phyloP scores from a whole-genome alignment of 225 moss, liverwort and hornwort genomes.

The Anthoceros angustus region DNA sequence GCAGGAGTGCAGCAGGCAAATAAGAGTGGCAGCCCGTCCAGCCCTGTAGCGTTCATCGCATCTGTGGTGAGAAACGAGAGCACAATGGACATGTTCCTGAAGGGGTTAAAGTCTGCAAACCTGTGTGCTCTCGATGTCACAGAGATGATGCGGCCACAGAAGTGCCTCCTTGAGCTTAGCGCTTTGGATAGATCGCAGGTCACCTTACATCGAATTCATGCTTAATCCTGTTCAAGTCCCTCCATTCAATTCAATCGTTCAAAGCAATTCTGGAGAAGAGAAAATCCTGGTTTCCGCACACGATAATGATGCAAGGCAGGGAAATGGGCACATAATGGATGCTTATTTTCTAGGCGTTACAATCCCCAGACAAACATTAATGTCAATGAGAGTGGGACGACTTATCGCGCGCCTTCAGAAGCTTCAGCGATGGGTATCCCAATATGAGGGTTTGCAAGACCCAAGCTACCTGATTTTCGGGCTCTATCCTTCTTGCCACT shows the following conservation, averaged over 20 bases:
- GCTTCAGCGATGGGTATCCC: conserved; percentile 31
- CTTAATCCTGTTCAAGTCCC: not conserved
- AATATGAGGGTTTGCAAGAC: conserved; percentile 24
- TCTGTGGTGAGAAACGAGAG: not conserved
- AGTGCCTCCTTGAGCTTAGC: not conserved
- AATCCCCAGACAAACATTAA: too few relatives aligned
- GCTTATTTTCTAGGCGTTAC: too few relatives aligned
- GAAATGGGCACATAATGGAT: too few relatives aligned
- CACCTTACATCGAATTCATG: not conserved
- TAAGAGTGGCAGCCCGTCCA: not conserved
- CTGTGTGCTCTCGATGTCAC: not conserved
- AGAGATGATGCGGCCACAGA: not conserved
- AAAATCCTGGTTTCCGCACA: too few relatives aligned
- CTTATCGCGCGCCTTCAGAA: conserved; percentile 7
- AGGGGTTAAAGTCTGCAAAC: not conserved
- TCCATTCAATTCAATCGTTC: too few relatives aligned
- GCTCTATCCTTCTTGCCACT: conserved; percentile 35
- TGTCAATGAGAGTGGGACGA: too few relatives aligned
- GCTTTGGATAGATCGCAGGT: not conserved
- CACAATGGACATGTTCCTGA: not conserved
- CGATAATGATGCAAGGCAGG: too few relatives aligned
- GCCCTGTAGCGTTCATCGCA: not conserved
- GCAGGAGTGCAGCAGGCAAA: not conserved
- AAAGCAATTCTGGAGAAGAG: too few relatives aligned
- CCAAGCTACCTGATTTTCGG: conserved; percentile 33